A percentile compares a stretch with the other conserved stretches of the same genome.
Conservation (phyloP, 2,329 filamentous ascomycete genomes). For the Diaporthe velutina region DNA sequence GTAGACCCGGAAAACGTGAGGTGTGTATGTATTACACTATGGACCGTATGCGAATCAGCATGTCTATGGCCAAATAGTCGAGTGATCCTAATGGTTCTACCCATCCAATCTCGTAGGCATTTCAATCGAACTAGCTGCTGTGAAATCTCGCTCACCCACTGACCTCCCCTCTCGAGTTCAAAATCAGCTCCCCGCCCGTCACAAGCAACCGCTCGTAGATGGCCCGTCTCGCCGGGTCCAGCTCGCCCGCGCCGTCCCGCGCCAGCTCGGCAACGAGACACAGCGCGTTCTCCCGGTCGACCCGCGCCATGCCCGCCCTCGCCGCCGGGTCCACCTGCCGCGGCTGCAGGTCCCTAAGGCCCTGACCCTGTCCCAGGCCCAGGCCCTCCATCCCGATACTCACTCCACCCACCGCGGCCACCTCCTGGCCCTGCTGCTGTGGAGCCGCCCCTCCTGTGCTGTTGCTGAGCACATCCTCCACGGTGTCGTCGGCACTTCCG, state of each 20-base stretch:
- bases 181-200: constrained; percentile 61
- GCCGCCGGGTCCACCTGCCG: constrained; percentile 60
- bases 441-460: neutral
- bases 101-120: neutral
- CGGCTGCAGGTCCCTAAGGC: constrained; percentile 54
- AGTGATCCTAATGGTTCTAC: too few species aligned
- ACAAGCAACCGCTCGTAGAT: constrained; percentile 64
- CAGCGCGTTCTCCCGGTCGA: constrained; percentile 73
- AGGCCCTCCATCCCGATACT: constrained; percentile 50
- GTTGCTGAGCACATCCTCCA: constrained; percentile 25
- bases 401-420: constrained; percentile 37
- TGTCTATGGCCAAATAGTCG: neutral
- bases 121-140: neutral
- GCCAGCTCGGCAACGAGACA: constrained; percentile 70
- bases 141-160: neutral
- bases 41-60: neutral
- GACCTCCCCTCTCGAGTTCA: constrained; percentile 43
- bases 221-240: constrained; percentile 54
- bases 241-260: constrained; percentile 55
- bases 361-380: constrained; percentile 51
- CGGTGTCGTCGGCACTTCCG: neutral
- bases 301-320: constrained; percentile 59
- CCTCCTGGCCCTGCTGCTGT: constrained; percentile 41
- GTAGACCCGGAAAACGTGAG: neutral
- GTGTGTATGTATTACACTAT: neutral